Base-by-base conservation (phyloP, 1,284 basidiomycete species). In the Bjerkandera adusta region DNA sequence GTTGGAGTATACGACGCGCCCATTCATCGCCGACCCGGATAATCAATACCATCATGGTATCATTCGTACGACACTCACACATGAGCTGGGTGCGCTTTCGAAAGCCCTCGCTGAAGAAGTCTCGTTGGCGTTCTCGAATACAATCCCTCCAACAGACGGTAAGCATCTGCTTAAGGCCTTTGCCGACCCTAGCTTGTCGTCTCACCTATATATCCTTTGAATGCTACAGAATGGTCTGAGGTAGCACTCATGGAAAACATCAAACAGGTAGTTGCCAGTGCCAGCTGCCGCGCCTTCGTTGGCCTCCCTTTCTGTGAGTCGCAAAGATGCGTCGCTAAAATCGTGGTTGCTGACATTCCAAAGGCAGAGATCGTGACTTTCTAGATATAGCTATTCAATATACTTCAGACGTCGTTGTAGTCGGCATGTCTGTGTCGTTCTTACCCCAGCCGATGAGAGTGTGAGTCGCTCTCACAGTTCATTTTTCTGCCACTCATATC, bases 331-430 rank as follows among this genome's bases (percentile, higher is more conserved):
- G 3, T 39, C 15, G 24, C 27, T 43, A n/a, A n/a, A n/a, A n/a
- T n/a, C n/a, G n/a, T n/a, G n/a, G n/a, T n/a, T n/a, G n/a, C n/a
- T n/a, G n/a, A n/a, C n/a, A n/a, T n/a, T n/a, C 15, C 7, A 35
- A 35, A 68, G 66, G 66, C 50, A 62, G 66, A 13, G 53, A 69
- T 35, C 55, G 61, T 2, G 72, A 70, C 7, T 75, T 64, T 45
- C 54, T 67, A 1, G 56, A 62, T 12, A 54, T 71, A 4, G 65
- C 66, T 35, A 62, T 71, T 22, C 44, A 65, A 7, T 72, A 68
- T 47, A 63, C 75, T 0, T 52, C 66, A 29, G 61, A 69, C 36
- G 64, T 72, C 20, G 52, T 66, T 4, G 62, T 58, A n/a, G 57
- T 58, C 6, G 64, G 63, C 0, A 49, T 51, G 2, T 13, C 56